Evolutionary conservation across 768 basidiomycete genomes (phyloP).

Genomic region (Exidia glandulosa): DNA sequence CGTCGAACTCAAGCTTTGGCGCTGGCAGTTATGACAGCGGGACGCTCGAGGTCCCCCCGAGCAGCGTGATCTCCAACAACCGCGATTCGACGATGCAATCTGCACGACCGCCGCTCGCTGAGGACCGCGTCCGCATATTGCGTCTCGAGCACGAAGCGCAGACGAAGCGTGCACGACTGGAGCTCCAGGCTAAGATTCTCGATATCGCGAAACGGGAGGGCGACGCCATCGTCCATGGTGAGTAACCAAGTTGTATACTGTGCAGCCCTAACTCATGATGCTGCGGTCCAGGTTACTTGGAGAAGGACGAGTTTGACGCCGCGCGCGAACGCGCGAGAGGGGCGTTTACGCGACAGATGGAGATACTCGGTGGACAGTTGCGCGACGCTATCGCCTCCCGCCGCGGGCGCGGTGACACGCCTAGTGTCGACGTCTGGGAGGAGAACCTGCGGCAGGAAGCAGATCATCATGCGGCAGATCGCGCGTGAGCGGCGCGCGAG

Average conservation of each 20-base stretch:
- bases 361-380: background rate
- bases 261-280: too few relatives aligned
- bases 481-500: background rate
- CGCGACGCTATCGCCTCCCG: background rate
- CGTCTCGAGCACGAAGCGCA: background rate
- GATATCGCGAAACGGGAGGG: background rate
- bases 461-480: background rate
- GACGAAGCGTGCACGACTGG: background rate
- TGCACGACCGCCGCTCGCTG: too few relatives aligned
- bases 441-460: background rate
- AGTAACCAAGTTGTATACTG: too few relatives aligned
- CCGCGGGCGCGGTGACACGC: too few relatives aligned
- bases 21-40: background rate
- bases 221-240: background rate
- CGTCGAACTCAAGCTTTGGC: background rate
- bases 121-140: background rate
- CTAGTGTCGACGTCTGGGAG: background rate
- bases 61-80: too few relatives aligned
- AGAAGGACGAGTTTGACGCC: background rate
- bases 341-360: background rate
- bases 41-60: too few relatives aligned
- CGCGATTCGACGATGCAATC: background rate
- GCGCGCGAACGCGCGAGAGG: background rate
- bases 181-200: background rate
- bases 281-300: background rate